Evolutionary conservation across 192 early-diverging fungal genomes (phyloP).

Genomic region (Backusella luteola): DNA sequence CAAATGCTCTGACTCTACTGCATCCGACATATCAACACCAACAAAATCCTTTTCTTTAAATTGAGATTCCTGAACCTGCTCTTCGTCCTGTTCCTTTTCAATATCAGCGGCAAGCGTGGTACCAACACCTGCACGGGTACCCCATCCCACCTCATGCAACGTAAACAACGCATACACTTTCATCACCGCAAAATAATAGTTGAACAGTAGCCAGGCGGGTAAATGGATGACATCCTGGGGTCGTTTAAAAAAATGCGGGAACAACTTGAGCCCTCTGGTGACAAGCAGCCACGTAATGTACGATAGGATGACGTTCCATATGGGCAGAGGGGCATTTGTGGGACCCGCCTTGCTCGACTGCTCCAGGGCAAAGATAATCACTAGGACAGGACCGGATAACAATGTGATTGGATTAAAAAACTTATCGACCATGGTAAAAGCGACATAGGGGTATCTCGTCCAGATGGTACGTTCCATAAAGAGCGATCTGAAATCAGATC

Average conservation of each 20-base stretch:
- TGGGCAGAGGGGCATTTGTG: slow-evolving; percentile 34
- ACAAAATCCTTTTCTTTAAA: background rate
- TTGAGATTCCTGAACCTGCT: background rate
- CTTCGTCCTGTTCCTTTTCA: slow-evolving; percentile 25
- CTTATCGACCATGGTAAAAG: slow-evolving; percentile 64
- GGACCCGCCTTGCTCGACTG: slow-evolving; percentile 2
- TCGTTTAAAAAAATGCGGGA: slow-evolving; percentile 51
- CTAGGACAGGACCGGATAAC: slow-evolving; percentile 52
- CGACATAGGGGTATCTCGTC: slow-evolving; percentile 55
- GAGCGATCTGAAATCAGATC: slow-evolving; percentile 51
- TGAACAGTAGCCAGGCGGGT: slow-evolving; percentile 57
- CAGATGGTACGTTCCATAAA: slow-evolving; percentile 55
- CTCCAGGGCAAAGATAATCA: slow-evolving; percentile 39
- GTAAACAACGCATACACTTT: slow-evolving; percentile 62
- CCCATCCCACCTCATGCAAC: slow-evolving; percentile 58
- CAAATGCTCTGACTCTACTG: background rate
- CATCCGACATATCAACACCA: slow-evolving; percentile 1
- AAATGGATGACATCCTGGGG: slow-evolving; percentile 52
- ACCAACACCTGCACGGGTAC: slow-evolving; percentile 45
- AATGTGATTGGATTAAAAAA: slow-evolving; percentile 59
- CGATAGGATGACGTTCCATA: slow-evolving; percentile 48
- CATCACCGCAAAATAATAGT: slow-evolving; percentile 56
- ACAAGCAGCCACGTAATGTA: slow-evolving; percentile 57
- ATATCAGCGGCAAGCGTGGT: slow-evolving; percentile 30
- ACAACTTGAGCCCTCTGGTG: slow-evolving; percentile 54